phyloP scores from a whole-genome alignment of 768 basidiomycete genomes.

The Amanita jacksonii region DNA sequence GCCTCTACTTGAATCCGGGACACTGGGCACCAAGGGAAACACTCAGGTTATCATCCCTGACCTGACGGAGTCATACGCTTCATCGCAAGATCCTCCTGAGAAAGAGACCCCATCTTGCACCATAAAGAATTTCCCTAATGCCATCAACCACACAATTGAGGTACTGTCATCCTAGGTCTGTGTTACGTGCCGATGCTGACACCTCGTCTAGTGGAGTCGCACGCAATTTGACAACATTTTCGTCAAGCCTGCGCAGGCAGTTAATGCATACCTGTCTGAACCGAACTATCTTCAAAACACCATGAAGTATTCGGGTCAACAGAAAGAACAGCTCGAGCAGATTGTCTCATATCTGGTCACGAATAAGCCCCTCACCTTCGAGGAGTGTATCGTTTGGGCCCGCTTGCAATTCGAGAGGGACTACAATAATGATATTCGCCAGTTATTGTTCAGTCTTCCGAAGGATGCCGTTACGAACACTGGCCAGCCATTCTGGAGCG shows the following conservation, averaged over 20 bases:
- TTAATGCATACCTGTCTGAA: conserved; percentile 94
- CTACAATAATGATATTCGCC: conserved; percentile 88
- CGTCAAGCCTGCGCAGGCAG: conserved; percentile 87
- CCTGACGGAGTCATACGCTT: conserved; percentile 92
- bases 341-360: conserved; percentile 85
- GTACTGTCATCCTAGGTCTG: conserved; percentile 28
- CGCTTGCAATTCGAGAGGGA: conserved; percentile 90
- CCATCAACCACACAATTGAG: conserved; percentile 96
- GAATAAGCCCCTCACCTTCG: conserved; percentile 89
- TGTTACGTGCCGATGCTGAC: not conserved
- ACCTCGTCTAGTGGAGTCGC: conserved; percentile 69
- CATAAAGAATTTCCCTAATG: conserved; percentile 98
- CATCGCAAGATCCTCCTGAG: conserved; percentile 98
- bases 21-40: conserved; percentile 97
- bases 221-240: conserved; percentile 89
- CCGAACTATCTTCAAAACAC: conserved; percentile 90
- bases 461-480: conserved; percentile 88
- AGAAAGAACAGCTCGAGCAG: conserved; percentile 81
- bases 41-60: conserved; percentile 92
- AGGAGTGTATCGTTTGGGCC: conserved; percentile 97
- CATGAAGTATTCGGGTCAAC: conserved; percentile 86
- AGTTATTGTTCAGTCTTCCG: conserved; percentile 87
- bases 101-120: conserved; percentile 96
- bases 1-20: conserved; percentile 93
- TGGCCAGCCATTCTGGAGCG: conserved; percentile 98